Evolutionary conservation across 73 alveolate genomes (phyloP), one percentile per base, ranked within the genome.

Genomic region (Tetrahymena thermophila): DNA sequence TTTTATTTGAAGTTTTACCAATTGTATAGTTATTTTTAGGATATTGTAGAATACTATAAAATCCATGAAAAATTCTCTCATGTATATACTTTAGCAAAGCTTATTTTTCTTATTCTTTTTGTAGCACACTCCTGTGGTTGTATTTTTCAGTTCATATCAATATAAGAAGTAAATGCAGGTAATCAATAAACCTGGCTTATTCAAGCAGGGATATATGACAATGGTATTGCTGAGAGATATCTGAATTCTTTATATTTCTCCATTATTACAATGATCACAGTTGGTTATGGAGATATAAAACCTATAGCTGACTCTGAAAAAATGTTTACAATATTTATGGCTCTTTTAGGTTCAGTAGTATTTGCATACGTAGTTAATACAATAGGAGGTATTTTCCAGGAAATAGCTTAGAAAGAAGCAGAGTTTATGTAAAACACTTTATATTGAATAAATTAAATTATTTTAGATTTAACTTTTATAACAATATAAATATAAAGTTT

Each of bases 231-330:
- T 89, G 35, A 94, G 93, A 55, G 56, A 94, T 98, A 98, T 58
- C 57, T 98, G 23, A 94, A 97, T 34, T 95, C 98, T 31, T 85
- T 97, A 23, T 98, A 98, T 56, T 98, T 98, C 97, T 97, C 99
- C n/a, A 94, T 97, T 56, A 97, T 98, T 31, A 98, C 99, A 23
- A 98, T 98, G 99, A 94, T 98, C n/a, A 97, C 99, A 10, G 98
- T 98, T n/a, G 99, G 99, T 16, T 98, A 98, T 93, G 99, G 99
- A 37, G 99, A 98, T 93, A 97, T 98, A 23, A 89, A 93, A 6
- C 98, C 98, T 0, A 94, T 83, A 37, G 96, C 98, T 35, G 93
- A 94, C 3, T 83, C 43, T 25, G 99, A 98, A 89, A 97, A 97
- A 94, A 84, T 98, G 85, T 96, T 93, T 56, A 97, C 97, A 13